phyloP scores from a whole-genome alignment of 2,329 filamentous ascomycete genomes.

The Penicillium expansum region DNA sequence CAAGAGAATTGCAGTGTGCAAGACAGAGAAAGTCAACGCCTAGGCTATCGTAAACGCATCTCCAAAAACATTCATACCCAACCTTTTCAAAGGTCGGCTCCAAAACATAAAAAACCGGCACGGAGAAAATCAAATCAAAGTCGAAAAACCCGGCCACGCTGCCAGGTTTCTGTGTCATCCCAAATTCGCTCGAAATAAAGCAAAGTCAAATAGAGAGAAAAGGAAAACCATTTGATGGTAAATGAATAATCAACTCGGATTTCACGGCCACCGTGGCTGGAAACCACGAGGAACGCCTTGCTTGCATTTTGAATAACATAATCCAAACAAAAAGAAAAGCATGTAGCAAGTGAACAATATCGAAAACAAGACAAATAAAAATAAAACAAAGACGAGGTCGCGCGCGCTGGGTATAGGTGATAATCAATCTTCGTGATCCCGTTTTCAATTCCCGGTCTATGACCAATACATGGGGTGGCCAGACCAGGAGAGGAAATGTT shows the following conservation, averaged over 20 bases:
- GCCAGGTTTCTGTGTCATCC: background rate
- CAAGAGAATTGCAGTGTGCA: background rate
- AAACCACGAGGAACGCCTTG: slow-evolving; percentile 2
- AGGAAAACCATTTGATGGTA: background rate
- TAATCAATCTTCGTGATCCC: slow-evolving; percentile 13
- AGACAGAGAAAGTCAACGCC: background rate
- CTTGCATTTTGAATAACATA: background rate
- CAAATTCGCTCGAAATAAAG: slow-evolving; percentile 4
- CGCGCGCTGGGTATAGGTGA: slow-evolving; percentile 12
- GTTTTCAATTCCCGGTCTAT: background rate
- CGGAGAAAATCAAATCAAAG: background rate
- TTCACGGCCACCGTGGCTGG: background rate
- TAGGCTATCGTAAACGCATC: background rate
- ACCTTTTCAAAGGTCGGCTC: background rate
- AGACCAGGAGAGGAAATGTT: slow-evolving; percentile 1
- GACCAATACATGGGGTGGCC: background rate
- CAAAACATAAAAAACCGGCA: background rate
- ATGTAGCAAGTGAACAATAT: background rate
- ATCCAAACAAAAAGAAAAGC: background rate
- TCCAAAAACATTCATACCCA: background rate
- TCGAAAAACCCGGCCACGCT: background rate
- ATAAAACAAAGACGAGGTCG: background rate
- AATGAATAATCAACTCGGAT: background rate
- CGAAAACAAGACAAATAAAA: background rate
- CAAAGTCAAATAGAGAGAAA: background rate